Evolutionary conservation across 2,329 filamentous ascomycete species (phyloP).

Genomic region (Sporothrix brunneoviolacea): DNA sequence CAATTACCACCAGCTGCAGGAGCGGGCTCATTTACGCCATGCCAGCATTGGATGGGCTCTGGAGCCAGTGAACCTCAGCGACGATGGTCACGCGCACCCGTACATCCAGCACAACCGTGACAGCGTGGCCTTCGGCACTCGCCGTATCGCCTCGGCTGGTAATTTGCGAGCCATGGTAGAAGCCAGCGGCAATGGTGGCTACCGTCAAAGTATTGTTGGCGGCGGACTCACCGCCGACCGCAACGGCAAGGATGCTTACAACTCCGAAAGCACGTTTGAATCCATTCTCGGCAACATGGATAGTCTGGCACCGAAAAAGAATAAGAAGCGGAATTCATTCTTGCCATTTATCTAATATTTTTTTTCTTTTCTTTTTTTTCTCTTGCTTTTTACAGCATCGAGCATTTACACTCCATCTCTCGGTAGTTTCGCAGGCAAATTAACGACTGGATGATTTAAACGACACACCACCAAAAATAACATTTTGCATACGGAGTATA

Average conservation of each 20-base stretch:
- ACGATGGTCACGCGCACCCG: conserved; percentile 9
- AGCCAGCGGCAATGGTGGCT: conserved; percentile 1
- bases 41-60: conserved; percentile 30
- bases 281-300: conserved; percentile 32
- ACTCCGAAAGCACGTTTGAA: conserved; percentile 26
- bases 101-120: conserved; percentile 13
- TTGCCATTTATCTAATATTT: conserved; percentile 19
- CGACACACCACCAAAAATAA: not conserved
- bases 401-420: not conserved
- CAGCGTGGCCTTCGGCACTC: conserved; percentile 7
- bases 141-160: conserved; percentile 20
- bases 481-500: not conserved
- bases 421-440: not conserved
- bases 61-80: conserved; percentile 25
- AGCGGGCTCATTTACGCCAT: conserved; percentile 23
- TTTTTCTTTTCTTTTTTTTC: not conserved
- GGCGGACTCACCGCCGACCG: not conserved
- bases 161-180: conserved; percentile 18
- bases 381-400: no score
- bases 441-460: not conserved
- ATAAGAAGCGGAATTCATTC: conserved; percentile 25
- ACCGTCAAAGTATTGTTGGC: not conserved
- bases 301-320: conserved; percentile 23
- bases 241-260: not conserved
- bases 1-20: conserved; percentile 16